Evolutionary conservation across 2,329 filamentous ascomycete genomes (phyloP).

Genomic region (Tolypocladium capitatum): DNA sequence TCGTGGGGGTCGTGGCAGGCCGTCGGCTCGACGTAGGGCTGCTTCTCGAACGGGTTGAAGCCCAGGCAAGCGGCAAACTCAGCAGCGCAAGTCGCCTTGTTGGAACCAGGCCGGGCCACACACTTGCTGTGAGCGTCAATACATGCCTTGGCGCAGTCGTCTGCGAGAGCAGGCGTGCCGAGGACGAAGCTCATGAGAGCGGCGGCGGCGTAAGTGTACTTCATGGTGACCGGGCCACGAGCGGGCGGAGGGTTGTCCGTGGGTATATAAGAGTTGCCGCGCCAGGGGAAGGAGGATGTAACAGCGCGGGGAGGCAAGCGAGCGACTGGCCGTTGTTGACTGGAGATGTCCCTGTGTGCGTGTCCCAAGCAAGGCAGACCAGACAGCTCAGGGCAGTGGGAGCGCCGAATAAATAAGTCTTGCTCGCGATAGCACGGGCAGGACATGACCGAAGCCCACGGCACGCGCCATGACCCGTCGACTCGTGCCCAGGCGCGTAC

Average conservation of each 20-base stretch:
- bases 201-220: background rate
- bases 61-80: no score
- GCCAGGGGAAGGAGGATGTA: background rate
- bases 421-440: background rate
- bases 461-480: no score
- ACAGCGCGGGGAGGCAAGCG: background rate
- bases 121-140: no score
- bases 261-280: background rate
- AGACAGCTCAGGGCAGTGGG: no score
- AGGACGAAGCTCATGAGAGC: slow-evolving; percentile 1
- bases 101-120: no score
- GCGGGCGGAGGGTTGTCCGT: background rate
- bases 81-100: no score
- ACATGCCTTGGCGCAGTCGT: slow-evolving; percentile 9
- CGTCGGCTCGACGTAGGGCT: no score
- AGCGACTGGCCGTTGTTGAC: background rate
- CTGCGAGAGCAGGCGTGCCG: background rate
- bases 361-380: background rate
- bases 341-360: background rate
- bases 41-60: no score
- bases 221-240: background rate
- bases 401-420: background rate
- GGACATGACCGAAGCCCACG: background rate
- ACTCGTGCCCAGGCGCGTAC: no score
- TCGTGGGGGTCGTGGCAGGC: no score